Evolutionary conservation across 306 rosid genomes (phyloP).

Genomic region (Quercus gilva): DNA sequence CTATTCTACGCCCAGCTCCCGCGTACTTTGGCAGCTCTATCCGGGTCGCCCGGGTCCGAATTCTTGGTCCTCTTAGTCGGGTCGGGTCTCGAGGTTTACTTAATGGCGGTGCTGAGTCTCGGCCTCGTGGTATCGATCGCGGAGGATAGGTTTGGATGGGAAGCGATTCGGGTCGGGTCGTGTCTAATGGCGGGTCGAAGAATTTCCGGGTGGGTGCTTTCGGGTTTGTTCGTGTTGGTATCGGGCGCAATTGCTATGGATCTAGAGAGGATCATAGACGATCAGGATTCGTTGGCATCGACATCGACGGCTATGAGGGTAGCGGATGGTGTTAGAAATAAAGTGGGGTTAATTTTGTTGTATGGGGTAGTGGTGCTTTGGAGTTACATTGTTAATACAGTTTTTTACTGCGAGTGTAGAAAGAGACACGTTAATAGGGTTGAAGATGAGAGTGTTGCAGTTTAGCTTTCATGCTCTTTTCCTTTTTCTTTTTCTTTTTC

Average conservation of each 20-base stretch:
- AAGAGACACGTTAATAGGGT: constrained; percentile 34
- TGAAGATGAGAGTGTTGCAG: constrained; percentile 6
- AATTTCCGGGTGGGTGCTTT: constrained; percentile 48
- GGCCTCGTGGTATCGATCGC: constrained; percentile 60
- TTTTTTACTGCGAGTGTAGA: constrained; percentile 67
- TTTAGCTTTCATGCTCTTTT: neutral
- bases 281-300: constrained; percentile 27
- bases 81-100: constrained; percentile 45
- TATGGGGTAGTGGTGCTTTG: constrained; percentile 51
- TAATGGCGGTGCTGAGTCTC: constrained; percentile 58
- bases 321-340: constrained; percentile 25
- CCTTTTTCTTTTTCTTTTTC: neutral
- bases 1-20: constrained; percentile 40
- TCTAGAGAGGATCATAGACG: constrained; percentile 43
- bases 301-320: constrained; percentile 7
- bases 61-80: constrained; percentile 13
- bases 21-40: constrained; percentile 11
- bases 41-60: constrained; percentile 6
- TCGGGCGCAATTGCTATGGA: constrained; percentile 40
- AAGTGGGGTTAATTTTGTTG: constrained; percentile 36
- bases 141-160: constrained; percentile 67
- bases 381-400: constrained; percentile 56
- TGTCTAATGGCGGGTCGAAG: constrained; percentile 48
- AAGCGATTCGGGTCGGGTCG: constrained; percentile 54
- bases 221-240: constrained; percentile 38